These are phyloP conservation scores for Cercospora beticola DNA, from an alignment of 2,329 filamentous ascomycete species.

Conservation along the genomic window DNA sequence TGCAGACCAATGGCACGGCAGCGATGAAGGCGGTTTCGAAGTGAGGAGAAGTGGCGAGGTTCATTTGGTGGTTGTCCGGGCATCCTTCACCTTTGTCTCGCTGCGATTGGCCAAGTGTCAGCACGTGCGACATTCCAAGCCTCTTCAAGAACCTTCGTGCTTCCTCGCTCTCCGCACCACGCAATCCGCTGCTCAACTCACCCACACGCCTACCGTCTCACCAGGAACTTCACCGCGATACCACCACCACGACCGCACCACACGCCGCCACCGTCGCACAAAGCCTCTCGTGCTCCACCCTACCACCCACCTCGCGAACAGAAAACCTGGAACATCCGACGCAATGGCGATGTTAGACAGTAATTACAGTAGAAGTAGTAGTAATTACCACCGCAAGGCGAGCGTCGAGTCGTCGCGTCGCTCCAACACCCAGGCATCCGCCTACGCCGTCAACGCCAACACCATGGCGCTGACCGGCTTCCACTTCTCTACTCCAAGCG, in stretches of 20 bases:
- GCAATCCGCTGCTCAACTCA: neutral
- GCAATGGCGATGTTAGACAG: slow-evolving; percentile 69
- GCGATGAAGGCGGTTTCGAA: neutral
- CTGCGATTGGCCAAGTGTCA: slow-evolving; percentile 5
- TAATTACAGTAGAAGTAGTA: slow-evolving; percentile 71
- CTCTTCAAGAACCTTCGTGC: slow-evolving; percentile 10
- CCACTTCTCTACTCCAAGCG: slow-evolving; percentile 88
- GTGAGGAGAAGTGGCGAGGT: neutral
- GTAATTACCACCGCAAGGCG: slow-evolving; percentile 50
- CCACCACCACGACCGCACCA: neutral
- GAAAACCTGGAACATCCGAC: slow-evolving; percentile 49
- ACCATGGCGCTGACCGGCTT: slow-evolving; percentile 74
- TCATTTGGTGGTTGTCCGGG: slow-evolving; percentile 7
- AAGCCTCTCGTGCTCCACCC: neutral
- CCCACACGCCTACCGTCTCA: neutral
- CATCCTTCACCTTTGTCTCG: neutral
- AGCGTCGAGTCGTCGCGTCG: slow-evolving; percentile 62
- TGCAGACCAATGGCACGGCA: neutral
- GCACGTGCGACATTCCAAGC: slow-evolving; percentile 6
- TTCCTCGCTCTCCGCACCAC: slow-evolving; percentile 4
- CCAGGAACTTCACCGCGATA: neutral
- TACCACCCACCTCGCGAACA: slow-evolving; percentile 5
- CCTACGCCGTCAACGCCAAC: slow-evolving; percentile 76
- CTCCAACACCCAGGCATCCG: slow-evolving; percentile 82
- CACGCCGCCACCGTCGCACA: neutral